These are phyloP conservation scores for Ephemerocybe angulata DNA, from an alignment of 768 basidiomycete genomes.

Conservation along the genomic window DNA sequence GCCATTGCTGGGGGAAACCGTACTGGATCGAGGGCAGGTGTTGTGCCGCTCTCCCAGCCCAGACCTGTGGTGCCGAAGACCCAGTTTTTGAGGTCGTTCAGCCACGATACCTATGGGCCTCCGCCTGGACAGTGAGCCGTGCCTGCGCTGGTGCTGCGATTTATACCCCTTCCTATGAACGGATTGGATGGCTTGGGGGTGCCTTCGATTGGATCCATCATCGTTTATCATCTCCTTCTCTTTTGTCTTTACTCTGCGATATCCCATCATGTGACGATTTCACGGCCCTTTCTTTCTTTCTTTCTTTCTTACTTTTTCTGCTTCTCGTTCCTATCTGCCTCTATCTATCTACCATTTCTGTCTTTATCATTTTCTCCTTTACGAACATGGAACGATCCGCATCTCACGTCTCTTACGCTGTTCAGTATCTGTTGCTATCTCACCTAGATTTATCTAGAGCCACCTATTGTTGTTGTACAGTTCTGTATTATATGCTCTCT, in stretches of 20 bases:
- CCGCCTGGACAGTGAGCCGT: too few relatives aligned
- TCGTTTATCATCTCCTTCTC: too few relatives aligned
- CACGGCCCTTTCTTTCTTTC: neutral
- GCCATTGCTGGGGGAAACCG: conserved; percentile 26
- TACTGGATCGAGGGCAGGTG: conserved; percentile 18
- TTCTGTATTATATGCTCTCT: too few relatives aligned
- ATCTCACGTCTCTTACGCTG: neutral
- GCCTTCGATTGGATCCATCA: too few relatives aligned
- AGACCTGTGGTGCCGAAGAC: conserved; percentile 28
- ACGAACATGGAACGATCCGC: neutral
- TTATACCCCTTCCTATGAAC: too few relatives aligned
- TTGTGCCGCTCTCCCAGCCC: conserved; percentile 28
- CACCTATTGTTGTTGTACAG: too few relatives aligned
- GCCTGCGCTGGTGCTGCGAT: too few relatives aligned
- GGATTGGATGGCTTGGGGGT: too few relatives aligned
- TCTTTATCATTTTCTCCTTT: neutral
- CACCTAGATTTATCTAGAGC: neutral
- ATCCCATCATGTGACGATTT: neutral
- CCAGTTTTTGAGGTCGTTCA: conserved; percentile 30
- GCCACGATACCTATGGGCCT: conserved; percentile 20
- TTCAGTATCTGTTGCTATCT: neutral
- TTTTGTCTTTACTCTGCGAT: too few relatives aligned
- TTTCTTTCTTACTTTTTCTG: neutral
- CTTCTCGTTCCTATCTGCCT: neutral
- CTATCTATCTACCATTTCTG: neutral